These are phyloP conservation scores for Auricularia sp. DNA, from an alignment of 768 basidiomycete genomes.

Conservation along the genomic window DNA sequence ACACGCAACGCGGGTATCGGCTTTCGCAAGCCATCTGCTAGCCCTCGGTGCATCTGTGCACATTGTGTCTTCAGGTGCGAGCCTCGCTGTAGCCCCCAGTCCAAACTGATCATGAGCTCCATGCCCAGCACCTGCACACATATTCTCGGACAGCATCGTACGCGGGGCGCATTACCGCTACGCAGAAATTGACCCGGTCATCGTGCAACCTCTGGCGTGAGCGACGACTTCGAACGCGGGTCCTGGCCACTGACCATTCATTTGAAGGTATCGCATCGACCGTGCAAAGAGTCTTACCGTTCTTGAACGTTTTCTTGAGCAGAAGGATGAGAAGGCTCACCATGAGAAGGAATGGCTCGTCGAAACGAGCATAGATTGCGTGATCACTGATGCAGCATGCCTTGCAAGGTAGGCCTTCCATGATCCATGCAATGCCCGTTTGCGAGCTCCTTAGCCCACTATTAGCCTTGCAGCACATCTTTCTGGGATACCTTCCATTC, in stretches of 20 bases:
- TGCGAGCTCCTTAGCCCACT: conserved; percentile 6
- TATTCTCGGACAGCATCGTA: conserved; percentile 55
- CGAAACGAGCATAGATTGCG: conserved; percentile 40
- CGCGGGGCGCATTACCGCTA: conserved; percentile 57
- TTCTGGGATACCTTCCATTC: conserved; percentile 53
- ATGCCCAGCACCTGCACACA: conserved; percentile 45
- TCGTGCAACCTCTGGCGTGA: conserved; percentile 66
- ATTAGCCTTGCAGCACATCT: conserved; percentile 53
- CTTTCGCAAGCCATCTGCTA: conserved; percentile 53
- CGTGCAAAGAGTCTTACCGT: conserved; percentile 57
- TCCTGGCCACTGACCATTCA: not conserved
- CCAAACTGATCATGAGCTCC: too few species aligned
- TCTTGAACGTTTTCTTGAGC: conserved; percentile 44
- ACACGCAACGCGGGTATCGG: conserved; percentile 77
- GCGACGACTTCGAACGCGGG: not conserved
- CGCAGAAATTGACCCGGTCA: conserved; percentile 68
- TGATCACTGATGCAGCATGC: conserved; percentile 70
- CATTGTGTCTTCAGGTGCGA: conserved; percentile 48
- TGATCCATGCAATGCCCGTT: not conserved
- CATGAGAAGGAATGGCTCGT: conserved; percentile 51
- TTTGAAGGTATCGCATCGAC: conserved; percentile 56
- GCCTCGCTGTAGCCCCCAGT: not conserved
- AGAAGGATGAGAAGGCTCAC: conserved; percentile 43
- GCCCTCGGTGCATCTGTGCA: conserved; percentile 35
- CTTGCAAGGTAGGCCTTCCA: conserved; percentile 51